A percentile compares a stretch with the other conserved stretches of the same genome.
These are phyloP conservation scores for Trichoderma breve DNA, from an alignment of 2,329 filamentous ascomycete genomes.

Conservation along the genomic window DNA sequence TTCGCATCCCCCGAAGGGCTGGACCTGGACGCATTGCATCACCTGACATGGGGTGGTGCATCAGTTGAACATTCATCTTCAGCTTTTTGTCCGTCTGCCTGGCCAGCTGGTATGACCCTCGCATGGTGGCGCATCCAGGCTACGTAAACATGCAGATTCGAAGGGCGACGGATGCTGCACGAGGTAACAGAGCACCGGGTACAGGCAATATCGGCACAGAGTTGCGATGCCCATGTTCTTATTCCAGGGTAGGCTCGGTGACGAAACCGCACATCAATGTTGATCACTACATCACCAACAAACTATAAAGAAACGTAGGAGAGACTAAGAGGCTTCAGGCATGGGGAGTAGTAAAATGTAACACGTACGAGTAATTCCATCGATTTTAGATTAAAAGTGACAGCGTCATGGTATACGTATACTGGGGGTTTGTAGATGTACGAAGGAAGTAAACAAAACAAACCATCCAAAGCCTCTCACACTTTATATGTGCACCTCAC, in stretches of 20 bases:
- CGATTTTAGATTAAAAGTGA: not conserved
- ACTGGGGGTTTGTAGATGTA: not conserved
- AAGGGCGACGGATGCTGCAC: not conserved
- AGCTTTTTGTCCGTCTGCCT: not conserved
- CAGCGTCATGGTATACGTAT: not conserved
- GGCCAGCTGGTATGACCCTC: not conserved
- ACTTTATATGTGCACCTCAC: not conserved
- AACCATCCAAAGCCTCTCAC: not conserved
- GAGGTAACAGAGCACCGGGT: not conserved
- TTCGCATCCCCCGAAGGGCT: constrained; percentile 8
- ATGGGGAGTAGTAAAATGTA: not conserved
- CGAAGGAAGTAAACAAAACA: not conserved
- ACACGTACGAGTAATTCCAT: not conserved
- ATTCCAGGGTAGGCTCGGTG: not conserved
- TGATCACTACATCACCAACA: not conserved
- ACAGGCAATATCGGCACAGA: not conserved
- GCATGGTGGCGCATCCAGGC: constrained; percentile 1
- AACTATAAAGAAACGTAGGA: not conserved
- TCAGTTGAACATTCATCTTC: not conserved
- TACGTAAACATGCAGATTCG: not conserved
- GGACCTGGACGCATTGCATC: constrained; percentile 10
- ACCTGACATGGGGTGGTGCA: constrained; percentile 4
- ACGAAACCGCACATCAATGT: not conserved
- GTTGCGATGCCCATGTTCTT: not conserved
- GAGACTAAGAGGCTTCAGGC: not conserved